These are phyloP conservation scores for Dentipellis sp. DNA, from an alignment of 768 basidiomycete species.

Conservation along the genomic window DNA sequence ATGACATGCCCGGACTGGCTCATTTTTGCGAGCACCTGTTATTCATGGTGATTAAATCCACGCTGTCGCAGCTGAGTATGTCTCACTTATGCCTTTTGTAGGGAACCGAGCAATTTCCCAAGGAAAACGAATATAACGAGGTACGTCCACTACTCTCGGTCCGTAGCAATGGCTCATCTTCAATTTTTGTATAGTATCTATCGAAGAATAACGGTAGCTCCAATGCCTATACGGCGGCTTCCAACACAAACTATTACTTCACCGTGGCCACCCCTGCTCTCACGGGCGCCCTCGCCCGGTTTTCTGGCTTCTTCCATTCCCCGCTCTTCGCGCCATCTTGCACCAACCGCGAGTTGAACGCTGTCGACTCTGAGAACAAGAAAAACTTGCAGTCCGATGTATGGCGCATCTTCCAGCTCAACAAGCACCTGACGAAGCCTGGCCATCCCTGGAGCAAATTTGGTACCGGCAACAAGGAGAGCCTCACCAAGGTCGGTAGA, in stretches of 20 bases:
- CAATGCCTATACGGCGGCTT: conserved; percentile 89
- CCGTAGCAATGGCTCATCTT: conserved; percentile 1
- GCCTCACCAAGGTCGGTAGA: conserved; percentile 54
- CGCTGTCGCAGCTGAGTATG: conserved; percentile 16
- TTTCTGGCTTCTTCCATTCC: conserved; percentile 85
- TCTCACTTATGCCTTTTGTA: conserved; percentile 18
- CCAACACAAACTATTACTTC: conserved; percentile 88
- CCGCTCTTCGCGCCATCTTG: conserved; percentile 83
- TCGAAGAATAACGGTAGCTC: conserved; percentile 78
- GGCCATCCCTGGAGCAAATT: conserved; percentile 90
- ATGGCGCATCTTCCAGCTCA: conserved; percentile 93
- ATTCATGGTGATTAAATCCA: conserved; percentile 62
- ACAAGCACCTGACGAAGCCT: conserved; percentile 72
- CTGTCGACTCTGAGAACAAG: conserved; percentile 95
- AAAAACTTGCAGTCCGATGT: conserved; percentile 88
- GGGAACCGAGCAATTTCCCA: conserved; percentile 79
- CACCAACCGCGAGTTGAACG: conserved; percentile 84
- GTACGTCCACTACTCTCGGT: conserved; percentile 25
- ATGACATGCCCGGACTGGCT: conserved; percentile 86
- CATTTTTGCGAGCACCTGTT: conserved; percentile 95
- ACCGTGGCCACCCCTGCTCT: conserved; percentile 57
- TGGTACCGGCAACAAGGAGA: conserved; percentile 78
- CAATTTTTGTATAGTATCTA: conserved; percentile 41
- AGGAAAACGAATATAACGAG: conserved; percentile 92
- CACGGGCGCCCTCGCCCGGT: conserved; percentile 63